A percentile compares a stretch with the other conserved stretches of the same genome.
Evolutionary conservation across 2,329 filamentous ascomycete species (phyloP).

Genomic region (Balansia obtecta): DNA sequence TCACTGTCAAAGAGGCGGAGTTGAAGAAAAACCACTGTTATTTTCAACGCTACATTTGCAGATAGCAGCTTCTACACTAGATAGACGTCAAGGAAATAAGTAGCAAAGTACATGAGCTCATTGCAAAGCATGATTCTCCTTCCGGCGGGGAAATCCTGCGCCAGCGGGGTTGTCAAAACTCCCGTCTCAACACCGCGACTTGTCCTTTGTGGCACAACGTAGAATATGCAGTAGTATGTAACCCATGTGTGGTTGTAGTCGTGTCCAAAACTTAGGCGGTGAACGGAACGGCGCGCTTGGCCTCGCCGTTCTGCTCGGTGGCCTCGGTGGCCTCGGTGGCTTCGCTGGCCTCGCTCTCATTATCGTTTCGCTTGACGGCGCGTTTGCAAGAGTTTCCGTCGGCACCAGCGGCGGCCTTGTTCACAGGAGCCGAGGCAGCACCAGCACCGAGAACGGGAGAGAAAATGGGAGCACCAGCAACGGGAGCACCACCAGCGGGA

Average conservation of each 20-base stretch:
- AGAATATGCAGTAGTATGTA: not conserved
- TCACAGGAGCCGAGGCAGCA: not conserved
- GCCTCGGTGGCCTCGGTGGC: conserved; percentile 6
- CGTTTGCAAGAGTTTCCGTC: not conserved
- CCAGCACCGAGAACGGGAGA: not conserved
- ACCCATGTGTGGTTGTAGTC: not conserved
- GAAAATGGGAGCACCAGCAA: too few species aligned
- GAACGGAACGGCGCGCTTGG: conserved; percentile 9
- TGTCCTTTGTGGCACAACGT: not conserved
- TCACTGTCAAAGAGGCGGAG: too few species aligned
- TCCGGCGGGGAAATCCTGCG: not conserved
- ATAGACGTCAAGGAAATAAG: not conserved
- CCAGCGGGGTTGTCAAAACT: not conserved
- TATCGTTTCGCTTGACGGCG: conserved; percentile 1
- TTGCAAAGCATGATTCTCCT: not conserved
- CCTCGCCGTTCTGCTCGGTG: conserved; percentile 3
- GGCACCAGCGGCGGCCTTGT: conserved; percentile 3
- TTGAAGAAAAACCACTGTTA: not conserved
- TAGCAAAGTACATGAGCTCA: not conserved
- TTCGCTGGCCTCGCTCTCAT: conserved; percentile 1
- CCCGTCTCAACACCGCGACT: not conserved
- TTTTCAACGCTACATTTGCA: not conserved
- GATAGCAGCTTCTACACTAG: not conserved
- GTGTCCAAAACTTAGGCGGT: conserved; percentile 6
- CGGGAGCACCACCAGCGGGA: not conserved